Evolutionary conservation across 2,329 filamentous ascomycete species (phyloP), one percentile per base, ranked within the genome.

Genomic region (Aspergillus sp.): DNA sequence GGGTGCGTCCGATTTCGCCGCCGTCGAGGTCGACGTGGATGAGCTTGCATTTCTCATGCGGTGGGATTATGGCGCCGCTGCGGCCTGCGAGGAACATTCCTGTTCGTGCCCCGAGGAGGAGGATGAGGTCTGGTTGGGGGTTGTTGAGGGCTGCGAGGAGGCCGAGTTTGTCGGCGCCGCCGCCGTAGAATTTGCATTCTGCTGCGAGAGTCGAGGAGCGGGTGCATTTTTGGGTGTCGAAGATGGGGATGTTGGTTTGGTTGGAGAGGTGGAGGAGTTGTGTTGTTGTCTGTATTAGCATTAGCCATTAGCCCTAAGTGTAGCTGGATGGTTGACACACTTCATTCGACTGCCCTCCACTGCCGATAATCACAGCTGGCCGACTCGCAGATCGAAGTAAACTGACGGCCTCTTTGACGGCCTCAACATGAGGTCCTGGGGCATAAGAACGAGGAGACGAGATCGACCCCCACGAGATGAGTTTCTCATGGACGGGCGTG

Each of bases 1-100:
- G 65, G 1, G 74, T 73, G n/a, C 75, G 73, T 3, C 77, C 76
- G 4, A 79, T 78, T 58, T 80, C 78, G 2, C 60, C 58, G 5
- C 74, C 76, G 48, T 79, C 77, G 5, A 74, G 64, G 55, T 80
- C 78, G 15, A 80, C 68, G 44, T 80, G 77, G 2, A 77, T 66
- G 15, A 79, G 63, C 37, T 69, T 74, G 61, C 73, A 76, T 20
- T 63, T 64, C 27, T 60, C 45, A 2, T 66, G 69, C 1, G 42
- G 19, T 3, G 78, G 77, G 7, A 80, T 70, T 37, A 78, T 69
- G 27, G 68, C 69, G 13, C 73, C 73, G 40, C 66, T 66, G 15
- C 72, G 67, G 3, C 73, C 73, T 5, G 70, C 76, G 1, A 79
- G 70, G 22, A 75, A 69, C 64, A 79, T 76, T 20, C 77, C 77